Conservation (phyloP, 495 filamentous ascomycete species). For the Aspergillus incahuasiensis region DNA sequence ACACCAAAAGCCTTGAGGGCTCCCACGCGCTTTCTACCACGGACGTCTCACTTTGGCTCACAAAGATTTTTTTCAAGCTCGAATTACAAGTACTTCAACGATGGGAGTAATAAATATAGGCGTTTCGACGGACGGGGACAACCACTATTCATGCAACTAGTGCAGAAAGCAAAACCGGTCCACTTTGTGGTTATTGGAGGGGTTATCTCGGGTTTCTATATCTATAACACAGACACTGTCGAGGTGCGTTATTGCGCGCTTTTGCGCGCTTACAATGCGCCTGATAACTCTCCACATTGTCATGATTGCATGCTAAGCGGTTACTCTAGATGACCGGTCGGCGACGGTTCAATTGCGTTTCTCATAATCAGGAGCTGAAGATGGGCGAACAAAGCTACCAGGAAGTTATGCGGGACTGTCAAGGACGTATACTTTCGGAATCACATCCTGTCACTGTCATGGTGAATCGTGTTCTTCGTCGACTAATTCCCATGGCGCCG, state of each 20-base stretch:
- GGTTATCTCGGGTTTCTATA: constrained; percentile 51
- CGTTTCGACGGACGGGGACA: constrained; percentile 24
- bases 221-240: constrained; percentile 71
- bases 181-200: constrained; percentile 34
- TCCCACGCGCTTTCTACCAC: constrained; percentile 3
- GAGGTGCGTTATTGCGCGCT: constrained; percentile 38
- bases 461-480: constrained; percentile 65
- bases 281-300: too few relatives aligned
- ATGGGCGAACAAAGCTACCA: constrained; percentile 51
- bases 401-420: constrained; percentile 45
- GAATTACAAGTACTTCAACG: constrained; percentile 3
- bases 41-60: neutral
- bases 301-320: constrained; percentile 1
- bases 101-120: constrained; percentile 25
- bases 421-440: constrained; percentile 45
- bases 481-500: constrained; percentile 65
- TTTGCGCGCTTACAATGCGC: neutral
- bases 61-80: constrained; percentile 21
- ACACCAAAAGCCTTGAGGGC: neutral
- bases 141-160: constrained; percentile 14
- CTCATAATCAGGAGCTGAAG: constrained; percentile 47
- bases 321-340: constrained; percentile 58
- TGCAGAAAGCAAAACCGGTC: constrained; percentile 24
- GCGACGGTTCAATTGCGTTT: constrained; percentile 75
- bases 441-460: constrained; percentile 45